phyloP scores from a whole-genome alignment of 441 rosid genomes.

The Populus hybrid region DNA sequence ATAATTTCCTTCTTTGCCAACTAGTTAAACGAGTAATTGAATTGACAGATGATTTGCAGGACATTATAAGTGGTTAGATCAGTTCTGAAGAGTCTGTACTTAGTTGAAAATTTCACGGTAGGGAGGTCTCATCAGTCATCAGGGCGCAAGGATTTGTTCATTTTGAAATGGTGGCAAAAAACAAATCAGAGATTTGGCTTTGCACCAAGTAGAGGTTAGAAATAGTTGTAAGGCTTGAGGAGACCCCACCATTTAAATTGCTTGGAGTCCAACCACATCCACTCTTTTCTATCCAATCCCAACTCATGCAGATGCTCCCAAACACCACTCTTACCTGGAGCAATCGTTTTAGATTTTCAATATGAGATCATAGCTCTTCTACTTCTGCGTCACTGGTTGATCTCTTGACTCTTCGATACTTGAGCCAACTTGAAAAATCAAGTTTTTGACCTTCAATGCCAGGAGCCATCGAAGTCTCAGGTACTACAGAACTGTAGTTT shows the following conservation, averaged over 20 bases:
- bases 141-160: too few species aligned
- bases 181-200: conserved; percentile 29
- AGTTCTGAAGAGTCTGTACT: too few species aligned
- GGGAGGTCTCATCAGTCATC: too few species aligned
- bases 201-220: neutral
- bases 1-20: neutral
- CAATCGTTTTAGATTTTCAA: conserved; percentile 15
- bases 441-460: conserved; percentile 55
- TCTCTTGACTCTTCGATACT: neutral
- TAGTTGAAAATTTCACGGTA: too few species aligned
- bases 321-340: conserved; percentile 16
- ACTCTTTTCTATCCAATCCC: conserved; percentile 37
- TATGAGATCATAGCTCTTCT: conserved; percentile 1
- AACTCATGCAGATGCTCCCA: neutral
- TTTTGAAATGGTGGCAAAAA: conserved; percentile 7
- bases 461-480: conserved; percentile 90
- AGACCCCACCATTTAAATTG: conserved; percentile 31
- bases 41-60: neutral
- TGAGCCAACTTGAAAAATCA: neutral
- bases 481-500: conserved; percentile 30
- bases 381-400: neutral
- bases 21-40: neutral
- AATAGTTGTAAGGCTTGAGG: neutral
- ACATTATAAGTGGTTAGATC: too few species aligned
- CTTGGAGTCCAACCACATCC: conserved; percentile 50